These are phyloP conservation scores for Fusarium nodosum DNA, from an alignment of 2,329 filamentous ascomycete genomes.

Conservation along the genomic window DNA sequence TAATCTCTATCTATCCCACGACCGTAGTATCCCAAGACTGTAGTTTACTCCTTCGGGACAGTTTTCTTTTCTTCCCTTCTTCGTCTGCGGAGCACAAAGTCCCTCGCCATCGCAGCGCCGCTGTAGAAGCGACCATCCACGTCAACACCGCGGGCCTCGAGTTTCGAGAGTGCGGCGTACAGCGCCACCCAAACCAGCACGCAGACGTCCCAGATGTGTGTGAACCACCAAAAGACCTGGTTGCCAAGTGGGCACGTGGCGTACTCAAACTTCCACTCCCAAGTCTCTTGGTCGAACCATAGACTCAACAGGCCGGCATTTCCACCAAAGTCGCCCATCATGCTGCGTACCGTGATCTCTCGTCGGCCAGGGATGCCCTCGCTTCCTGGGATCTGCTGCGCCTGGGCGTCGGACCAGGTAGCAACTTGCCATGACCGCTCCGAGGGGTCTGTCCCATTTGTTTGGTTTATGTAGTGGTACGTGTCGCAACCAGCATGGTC, in stretches of 20 bases:
- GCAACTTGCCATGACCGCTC: conserved; percentile 65
- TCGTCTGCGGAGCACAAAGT: conserved; percentile 22
- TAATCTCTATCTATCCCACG: conserved; percentile 37
- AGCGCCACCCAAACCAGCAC: conserved; percentile 53
- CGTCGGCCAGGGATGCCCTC: conserved; percentile 74
- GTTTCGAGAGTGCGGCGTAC: conserved; percentile 45
- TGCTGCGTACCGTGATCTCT: conserved; percentile 94
- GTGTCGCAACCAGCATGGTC: conserved; percentile 96
- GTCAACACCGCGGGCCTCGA: conserved; percentile 54
- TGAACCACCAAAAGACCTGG: conserved; percentile 95
- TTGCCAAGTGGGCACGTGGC: conserved; percentile 81
- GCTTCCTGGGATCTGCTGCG: conserved; percentile 57
- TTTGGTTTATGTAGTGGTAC: conserved; percentile 83
- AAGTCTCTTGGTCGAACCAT: conserved; percentile 83
- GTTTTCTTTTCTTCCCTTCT: conserved; percentile 33
- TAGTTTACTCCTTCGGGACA: conserved; percentile 30
- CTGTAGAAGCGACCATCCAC: conserved; percentile 50
- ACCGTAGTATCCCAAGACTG: neutral
- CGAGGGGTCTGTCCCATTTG: conserved; percentile 56
- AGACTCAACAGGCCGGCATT: conserved; percentile 89
- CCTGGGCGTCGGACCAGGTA: conserved; percentile 62
- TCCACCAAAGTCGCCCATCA: conserved; percentile 98
- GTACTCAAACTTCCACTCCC: conserved; percentile 88
- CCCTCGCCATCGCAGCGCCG: conserved; percentile 35
- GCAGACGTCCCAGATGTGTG: conserved; percentile 79